Evolutionary conservation across 495 filamentous ascomycete genomes (phyloP).

Genomic region (Penicillium samsonianum): DNA sequence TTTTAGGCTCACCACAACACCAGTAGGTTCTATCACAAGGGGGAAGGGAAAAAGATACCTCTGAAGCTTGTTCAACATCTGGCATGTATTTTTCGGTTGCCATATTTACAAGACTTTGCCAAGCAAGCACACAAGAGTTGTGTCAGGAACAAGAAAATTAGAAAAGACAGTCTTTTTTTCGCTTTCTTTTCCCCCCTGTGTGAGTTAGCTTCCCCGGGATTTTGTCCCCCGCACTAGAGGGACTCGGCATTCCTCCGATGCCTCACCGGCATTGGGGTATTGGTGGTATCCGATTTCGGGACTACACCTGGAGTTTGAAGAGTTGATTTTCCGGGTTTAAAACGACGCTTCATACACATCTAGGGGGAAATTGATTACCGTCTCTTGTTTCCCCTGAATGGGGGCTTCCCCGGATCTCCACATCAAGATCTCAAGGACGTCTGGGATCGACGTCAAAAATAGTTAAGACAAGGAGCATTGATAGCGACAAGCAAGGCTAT

Average conservation of each 20-base stretch:
- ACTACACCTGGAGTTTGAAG: background rate
- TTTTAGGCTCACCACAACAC: background rate
- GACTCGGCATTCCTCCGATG: constrained; percentile 25
- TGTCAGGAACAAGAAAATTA: background rate
- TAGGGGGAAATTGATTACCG: background rate
- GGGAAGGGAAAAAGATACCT: constrained; percentile 10
- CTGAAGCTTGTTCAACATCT: constrained; percentile 21
- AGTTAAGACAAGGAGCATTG: background rate
- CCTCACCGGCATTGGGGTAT: background rate
- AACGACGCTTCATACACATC: background rate
- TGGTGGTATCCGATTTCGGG: background rate
- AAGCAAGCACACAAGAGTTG: background rate
- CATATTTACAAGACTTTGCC: constrained; percentile 5
- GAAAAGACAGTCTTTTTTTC: constrained; percentile 7
- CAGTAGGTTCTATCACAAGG: constrained; percentile 1
- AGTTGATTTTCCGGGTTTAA: background rate
- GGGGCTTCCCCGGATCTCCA: constrained; percentile 12
- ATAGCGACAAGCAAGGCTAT: background rate
- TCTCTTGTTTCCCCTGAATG: background rate
- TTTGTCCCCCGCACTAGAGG: constrained; percentile 23
- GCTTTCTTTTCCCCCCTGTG: constrained; percentile 9
- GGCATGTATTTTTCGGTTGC: constrained; percentile 18
- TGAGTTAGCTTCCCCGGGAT: constrained; percentile 16
- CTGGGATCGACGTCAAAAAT: background rate
- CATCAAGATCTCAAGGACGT: background rate